Percentiles rank a stretch among this genome's conserved stretches.
Evolutionary conservation across 2,329 filamentous ascomycete species (phyloP).

Genomic region (Microcyclosporella mali): DNA sequence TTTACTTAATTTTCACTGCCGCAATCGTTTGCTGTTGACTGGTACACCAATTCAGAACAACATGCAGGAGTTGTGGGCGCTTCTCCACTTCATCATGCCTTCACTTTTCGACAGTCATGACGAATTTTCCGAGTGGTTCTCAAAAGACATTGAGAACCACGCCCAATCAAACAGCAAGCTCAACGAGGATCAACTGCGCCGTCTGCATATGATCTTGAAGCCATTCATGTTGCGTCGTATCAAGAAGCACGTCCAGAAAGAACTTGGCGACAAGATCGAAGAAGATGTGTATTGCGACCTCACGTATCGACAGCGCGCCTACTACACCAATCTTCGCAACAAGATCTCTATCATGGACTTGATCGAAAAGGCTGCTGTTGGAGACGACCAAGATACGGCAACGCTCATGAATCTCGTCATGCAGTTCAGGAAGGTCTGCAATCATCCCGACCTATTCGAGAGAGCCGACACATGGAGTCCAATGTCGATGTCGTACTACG

Average conservation of each 20-base stretch:
- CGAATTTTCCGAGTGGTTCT: slow-evolving; percentile 91
- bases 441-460: slow-evolving; percentile 95
- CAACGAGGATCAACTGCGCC: slow-evolving; percentile 94
- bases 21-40: slow-evolving; percentile 86
- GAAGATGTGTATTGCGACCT: slow-evolving; percentile 93
- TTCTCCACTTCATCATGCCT: slow-evolving; percentile 99
- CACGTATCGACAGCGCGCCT: slow-evolving; percentile 89
- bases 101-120: slow-evolving; percentile 92
- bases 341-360: slow-evolving; percentile 99
- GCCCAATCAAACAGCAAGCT: slow-evolving; percentile 99
- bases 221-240: slow-evolving; percentile 99
- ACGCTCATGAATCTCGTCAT: slow-evolving; percentile 99
- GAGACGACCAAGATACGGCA: slow-evolving; percentile 89
- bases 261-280: slow-evolving; percentile 98
- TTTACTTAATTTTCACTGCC: slow-evolving; percentile 85
- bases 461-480: slow-evolving; percentile 86
- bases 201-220: slow-evolving; percentile 97
- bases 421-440: slow-evolving; percentile 99
- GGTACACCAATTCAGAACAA: slow-evolving; percentile 99
- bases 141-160: slow-evolving; percentile 94
- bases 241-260: slow-evolving; percentile 99
- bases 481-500: slow-evolving; percentile 76
- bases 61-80: slow-evolving; percentile 98
- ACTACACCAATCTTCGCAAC: slow-evolving; percentile 87
- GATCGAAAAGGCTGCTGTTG: slow-evolving; percentile 91